These are phyloP conservation scores for Reutealis trisperma DNA, from an alignment of 345 rosid species.

Conservation along the genomic window DNA sequence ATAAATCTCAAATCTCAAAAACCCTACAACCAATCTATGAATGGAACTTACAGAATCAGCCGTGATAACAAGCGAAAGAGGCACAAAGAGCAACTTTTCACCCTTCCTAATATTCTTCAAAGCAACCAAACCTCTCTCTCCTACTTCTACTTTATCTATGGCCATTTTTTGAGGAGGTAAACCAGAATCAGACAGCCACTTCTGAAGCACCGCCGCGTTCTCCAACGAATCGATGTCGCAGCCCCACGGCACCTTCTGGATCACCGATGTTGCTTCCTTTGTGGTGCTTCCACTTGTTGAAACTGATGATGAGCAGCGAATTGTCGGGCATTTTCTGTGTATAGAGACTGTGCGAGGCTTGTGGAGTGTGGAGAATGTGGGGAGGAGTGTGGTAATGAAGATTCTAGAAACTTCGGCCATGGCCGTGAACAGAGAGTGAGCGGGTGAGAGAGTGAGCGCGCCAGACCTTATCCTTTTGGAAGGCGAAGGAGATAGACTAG, in stretches of 20 bases:
- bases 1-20: neutral
- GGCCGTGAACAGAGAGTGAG: conserved; percentile 20
- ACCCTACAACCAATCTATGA: neutral
- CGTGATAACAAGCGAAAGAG: conserved; percentile 82
- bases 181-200: conserved; percentile 80
- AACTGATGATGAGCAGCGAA: conserved; percentile 49
- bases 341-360: conserved; percentile 21
- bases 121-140: conserved; percentile 92
- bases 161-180: conserved; percentile 88
- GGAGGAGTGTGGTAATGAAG: conserved; percentile 50
- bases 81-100: conserved; percentile 91
- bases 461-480: neutral
- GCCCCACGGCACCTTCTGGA: conserved; percentile 59
- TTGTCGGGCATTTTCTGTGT: conserved; percentile 25
- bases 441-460: conserved; percentile 18
- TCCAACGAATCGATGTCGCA: conserved; percentile 55
- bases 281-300: conserved; percentile 42
- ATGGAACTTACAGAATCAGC: conserved; percentile 66
- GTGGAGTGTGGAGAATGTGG: conserved; percentile 43
- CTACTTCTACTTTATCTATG: conserved; percentile 72
- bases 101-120: conserved; percentile 77
- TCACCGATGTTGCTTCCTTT: conserved; percentile 22
- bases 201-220: conserved; percentile 72
- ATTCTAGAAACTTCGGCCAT: conserved; percentile 69
- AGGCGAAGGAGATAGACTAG: neutral